Evolutionary conservation across 2,329 filamentous ascomycete genomes (phyloP).

Genomic region (Westerdykella aurantiaca): DNA sequence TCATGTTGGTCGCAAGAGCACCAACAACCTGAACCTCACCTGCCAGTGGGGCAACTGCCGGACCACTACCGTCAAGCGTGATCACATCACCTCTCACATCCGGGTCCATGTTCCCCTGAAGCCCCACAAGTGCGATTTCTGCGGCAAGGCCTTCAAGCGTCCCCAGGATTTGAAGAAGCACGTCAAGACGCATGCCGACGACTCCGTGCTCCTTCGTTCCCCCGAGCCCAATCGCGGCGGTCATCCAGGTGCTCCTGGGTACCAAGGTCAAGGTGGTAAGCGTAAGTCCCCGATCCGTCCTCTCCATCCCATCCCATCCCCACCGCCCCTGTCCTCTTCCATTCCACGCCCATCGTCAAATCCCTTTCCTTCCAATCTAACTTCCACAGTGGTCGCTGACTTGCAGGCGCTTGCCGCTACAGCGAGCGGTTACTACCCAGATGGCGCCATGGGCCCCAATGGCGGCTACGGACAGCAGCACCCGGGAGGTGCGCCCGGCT

Average conservation of each 20-base stretch:
- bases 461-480: constrained; percentile 47
- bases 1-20: constrained; percentile 97
- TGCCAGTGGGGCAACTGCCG: constrained; percentile 96
- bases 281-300: constrained; percentile 27
- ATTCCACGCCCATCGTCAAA: constrained; percentile 1
- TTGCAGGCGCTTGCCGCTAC: constrained; percentile 46
- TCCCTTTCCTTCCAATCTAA: constrained; percentile 25
- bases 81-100: constrained; percentile 98
- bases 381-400: constrained; percentile 40
- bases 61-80: constrained; percentile 95
- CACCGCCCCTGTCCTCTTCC: not conserved
- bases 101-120: constrained; percentile 98
- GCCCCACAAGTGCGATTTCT: constrained; percentile 98
- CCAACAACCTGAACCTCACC: constrained; percentile 95
- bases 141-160: constrained; percentile 97
- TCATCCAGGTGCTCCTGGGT: constrained; percentile 31
- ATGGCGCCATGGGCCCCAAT: constrained; percentile 33
- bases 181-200: constrained; percentile 97
- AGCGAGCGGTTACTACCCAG: constrained; percentile 45
- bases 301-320: not conserved
- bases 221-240: constrained; percentile 53
- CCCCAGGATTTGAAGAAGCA: constrained; percentile 99
- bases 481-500: constrained; percentile 42
- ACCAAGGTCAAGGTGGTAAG: constrained; percentile 35
- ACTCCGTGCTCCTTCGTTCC: constrained; percentile 68